phyloP scores from a whole-genome alignment of 2,329 filamentous ascomycete species.

The Fusarium sp. region DNA sequence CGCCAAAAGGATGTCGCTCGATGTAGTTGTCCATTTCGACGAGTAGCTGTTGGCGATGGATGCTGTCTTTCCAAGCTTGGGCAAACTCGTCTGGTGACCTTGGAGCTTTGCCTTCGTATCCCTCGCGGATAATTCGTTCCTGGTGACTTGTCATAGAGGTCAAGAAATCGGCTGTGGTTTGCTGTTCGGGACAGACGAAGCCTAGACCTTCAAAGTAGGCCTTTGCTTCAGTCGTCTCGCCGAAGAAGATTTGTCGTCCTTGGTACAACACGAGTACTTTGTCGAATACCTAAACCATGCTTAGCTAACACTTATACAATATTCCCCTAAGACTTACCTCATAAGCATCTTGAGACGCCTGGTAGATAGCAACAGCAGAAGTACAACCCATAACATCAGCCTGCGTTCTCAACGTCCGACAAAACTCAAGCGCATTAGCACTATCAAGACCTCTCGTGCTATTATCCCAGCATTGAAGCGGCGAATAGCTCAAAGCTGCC shows the following conservation, averaged over 20 bases:
- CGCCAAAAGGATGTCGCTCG: constrained; percentile 40
- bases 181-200: constrained; percentile 64
- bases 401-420: constrained; percentile 67
- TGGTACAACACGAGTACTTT: constrained; percentile 76
- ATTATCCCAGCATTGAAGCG: constrained; percentile 77
- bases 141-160: constrained; percentile 60
- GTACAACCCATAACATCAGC: constrained; percentile 69
- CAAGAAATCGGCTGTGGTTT: constrained; percentile 79
- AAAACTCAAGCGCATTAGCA: constrained; percentile 74
- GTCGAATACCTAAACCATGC: constrained; percentile 63
- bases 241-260: constrained; percentile 70
- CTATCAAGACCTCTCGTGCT: constrained; percentile 73
- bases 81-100: constrained; percentile 53
- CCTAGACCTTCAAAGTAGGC: constrained; percentile 54
- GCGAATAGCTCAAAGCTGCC: constrained; percentile 51
- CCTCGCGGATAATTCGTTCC: constrained; percentile 49
- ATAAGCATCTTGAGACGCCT: constrained; percentile 60
- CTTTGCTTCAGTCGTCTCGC: constrained; percentile 41
- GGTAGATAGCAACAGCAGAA: constrained; percentile 72
- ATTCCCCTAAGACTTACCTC: constrained; percentile 29
- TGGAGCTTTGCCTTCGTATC: constrained; percentile 48
- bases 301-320: neutral
- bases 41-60: constrained; percentile 39
- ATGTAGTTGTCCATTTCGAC: constrained; percentile 48
- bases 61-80: constrained; percentile 47